Base-by-base conservation (phyloP, 176 grass and related monocot species). In the Avena atlantica region DNA sequence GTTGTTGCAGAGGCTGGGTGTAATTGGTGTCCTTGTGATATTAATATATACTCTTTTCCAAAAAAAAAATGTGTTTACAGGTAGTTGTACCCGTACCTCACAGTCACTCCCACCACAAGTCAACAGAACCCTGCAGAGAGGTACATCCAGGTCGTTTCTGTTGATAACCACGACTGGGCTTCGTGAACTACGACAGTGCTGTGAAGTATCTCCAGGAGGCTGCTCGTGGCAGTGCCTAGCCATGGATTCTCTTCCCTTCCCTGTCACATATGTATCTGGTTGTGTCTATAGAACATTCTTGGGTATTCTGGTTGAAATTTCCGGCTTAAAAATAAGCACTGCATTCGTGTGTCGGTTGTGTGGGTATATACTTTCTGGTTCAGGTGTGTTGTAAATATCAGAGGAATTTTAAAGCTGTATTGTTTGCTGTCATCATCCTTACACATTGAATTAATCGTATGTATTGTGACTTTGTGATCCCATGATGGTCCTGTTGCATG, bases 131-230 rank as follows among this genome's bases (percentile, higher is more conserved):
- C 84, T 61, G 62, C 87, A 61, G 87, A 92, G 87, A 92, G 88
- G 57, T 92, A 86, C 58, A 92, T 90, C 67, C 86, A 88, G 61
- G 81, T 88, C 1, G 70, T 81, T 19, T 77, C 86, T 3, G 77
- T 77, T 12, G 89, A 91, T 45, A 91, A 88, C 61, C 86, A 91
- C 27, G 86, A 91, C 15, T 91, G 89, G 89, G 89, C 56, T 85
- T 85, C 19, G 81, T 88, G 11, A 88, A 91, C 89, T 91, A 91
- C n/a, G 86, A 91, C 1, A 52, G 89, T 4, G 89, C 81, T 5
- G 69, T 91, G 5, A 88, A 91, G 81, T 75, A 51, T 76, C 89
- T 91, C 36, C 85, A 88, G 76, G 86, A 91, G 12, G 81, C 60
- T 84, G 60, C 75, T 50, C 86, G 2, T 52, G 76, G 75, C 24